Base-by-base conservation (phyloP, 2,329 filamentous ascomycete genomes). In the Tolypocladium sp. region DNA sequence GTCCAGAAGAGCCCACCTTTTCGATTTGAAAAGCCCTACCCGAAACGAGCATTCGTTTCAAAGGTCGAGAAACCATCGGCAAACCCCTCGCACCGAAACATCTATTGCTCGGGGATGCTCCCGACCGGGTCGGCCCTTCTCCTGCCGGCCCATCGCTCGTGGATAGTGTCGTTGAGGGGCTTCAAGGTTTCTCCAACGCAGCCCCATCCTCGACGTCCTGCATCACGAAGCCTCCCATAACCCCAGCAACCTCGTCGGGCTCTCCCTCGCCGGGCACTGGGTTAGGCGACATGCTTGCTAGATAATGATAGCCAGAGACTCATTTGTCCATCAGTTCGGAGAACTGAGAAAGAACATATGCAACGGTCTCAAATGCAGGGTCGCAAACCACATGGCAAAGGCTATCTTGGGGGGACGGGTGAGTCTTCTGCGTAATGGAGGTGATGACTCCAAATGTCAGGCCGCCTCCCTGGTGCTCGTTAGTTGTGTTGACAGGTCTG, bases 361-460 rank as follows among this genome's bases (percentile, higher is more conserved):
- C 71, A 1, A 84, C 68, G 1, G 80, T 72, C 9, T 81, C 72
- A 63, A 76, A 81, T 58, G 77, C 79, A 33, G 71, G 66, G 69
- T 59, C 2, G 72, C 54, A 4, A 64, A 55, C 33, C 66, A 67
- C 0, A 60, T 57, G 7, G 67, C 61, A 13, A 65, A 60, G 1
- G 65, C 58, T 41, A 77, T 69, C 38, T 68, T 67, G 8, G 8
- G 73, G 73, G 2, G 76, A 77, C 0, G 77, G 76, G 63, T 82
- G 75, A 0, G 81, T 79, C 61, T 79, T 79, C 17, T 82, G 68
- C 0, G 84, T 87, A 41, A 86, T 72, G 0, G 81, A 83, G 1
- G 78, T 79, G 27, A 87, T 76, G 2, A 88, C 75, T 0, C 82
- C 84, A 65, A 85, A 88, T 0, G 82, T 87, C 25, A 79, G 81